Conservation (phyloP, 306 rosid species). For the Purshia tridentata region DNA sequence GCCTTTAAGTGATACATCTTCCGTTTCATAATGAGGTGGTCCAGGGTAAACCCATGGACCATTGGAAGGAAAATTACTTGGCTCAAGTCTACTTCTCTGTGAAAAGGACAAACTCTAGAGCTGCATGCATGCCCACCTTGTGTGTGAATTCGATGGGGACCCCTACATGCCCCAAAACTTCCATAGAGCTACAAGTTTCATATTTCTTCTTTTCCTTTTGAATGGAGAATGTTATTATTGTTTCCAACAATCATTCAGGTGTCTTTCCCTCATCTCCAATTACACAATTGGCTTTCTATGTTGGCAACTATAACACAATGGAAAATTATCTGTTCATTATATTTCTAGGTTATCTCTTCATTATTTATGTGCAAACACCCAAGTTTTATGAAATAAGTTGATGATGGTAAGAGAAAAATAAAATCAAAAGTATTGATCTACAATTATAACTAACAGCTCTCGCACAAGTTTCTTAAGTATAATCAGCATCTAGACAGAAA, state of each 20-base stretch:
- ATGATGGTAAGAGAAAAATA: not conserved
- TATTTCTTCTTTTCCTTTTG: not conserved
- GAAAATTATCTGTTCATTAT: not conserved
- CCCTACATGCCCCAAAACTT: not conserved
- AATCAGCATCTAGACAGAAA: not conserved
- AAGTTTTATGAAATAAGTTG: not conserved
- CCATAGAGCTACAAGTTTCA: not conserved
- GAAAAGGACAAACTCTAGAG: constrained; percentile 1
- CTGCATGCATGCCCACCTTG: not conserved
- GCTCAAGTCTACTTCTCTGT: not conserved
- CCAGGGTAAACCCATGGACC: not conserved
- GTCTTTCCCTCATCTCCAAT: not conserved
- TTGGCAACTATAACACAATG: not conserved
- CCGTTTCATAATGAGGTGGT: not conserved
- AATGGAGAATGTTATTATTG: not conserved
- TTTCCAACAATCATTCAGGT: not conserved
- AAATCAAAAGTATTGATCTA: not conserved
- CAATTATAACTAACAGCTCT: not conserved
- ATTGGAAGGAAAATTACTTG: not conserved
- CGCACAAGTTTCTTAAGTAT: not conserved
- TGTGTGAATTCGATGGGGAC: not conserved
- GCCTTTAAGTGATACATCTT: not conserved
- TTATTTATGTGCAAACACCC: not conserved
- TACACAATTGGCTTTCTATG: not conserved
- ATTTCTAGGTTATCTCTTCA: not conserved